These are phyloP conservation scores for Trichophyton schoenleinii DNA, from an alignment of 2,329 filamentous ascomycete genomes.

Conservation along the genomic window DNA sequence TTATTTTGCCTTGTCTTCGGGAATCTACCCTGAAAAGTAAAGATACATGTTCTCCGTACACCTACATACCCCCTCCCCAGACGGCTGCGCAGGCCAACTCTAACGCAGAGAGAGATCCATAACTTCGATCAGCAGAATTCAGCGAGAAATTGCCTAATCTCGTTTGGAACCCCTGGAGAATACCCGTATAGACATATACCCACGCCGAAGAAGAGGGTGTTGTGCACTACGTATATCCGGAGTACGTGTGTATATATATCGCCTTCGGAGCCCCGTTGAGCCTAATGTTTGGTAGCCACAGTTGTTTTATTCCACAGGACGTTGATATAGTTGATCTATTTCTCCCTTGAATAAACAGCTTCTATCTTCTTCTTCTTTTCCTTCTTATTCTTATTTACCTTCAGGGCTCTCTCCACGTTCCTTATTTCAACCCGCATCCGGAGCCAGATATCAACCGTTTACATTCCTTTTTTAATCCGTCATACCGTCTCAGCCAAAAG, in stretches of 20 bases:
- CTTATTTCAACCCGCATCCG: background rate
- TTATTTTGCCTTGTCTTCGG: background rate
- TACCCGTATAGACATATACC: background rate
- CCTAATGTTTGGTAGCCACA: background rate
- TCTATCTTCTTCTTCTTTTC: background rate
- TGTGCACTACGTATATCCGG: background rate
- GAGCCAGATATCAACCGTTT: background rate
- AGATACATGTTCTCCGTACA: too few relatives aligned
- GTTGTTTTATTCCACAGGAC: background rate
- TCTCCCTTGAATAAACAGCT: background rate
- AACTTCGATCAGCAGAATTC: background rate
- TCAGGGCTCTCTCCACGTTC: background rate
- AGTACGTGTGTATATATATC: background rate
- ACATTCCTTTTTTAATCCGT: background rate
- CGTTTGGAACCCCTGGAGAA: background rate
- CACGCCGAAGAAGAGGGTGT: too few relatives aligned
- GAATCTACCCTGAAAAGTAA: background rate
- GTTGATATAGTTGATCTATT: conserved; percentile 1
- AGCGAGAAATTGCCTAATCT: background rate
- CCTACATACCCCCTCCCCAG: background rate
- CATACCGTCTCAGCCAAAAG: background rate
- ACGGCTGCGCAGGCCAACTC: background rate
- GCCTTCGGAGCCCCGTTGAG: background rate
- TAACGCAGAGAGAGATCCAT: background rate
- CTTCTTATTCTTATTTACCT: background rate